A percentile compares a stretch with the other conserved stretches of the same genome.
Conservation (phyloP, 2,329 filamentous ascomycete genomes). For the Hypocreales sp. region DNA sequence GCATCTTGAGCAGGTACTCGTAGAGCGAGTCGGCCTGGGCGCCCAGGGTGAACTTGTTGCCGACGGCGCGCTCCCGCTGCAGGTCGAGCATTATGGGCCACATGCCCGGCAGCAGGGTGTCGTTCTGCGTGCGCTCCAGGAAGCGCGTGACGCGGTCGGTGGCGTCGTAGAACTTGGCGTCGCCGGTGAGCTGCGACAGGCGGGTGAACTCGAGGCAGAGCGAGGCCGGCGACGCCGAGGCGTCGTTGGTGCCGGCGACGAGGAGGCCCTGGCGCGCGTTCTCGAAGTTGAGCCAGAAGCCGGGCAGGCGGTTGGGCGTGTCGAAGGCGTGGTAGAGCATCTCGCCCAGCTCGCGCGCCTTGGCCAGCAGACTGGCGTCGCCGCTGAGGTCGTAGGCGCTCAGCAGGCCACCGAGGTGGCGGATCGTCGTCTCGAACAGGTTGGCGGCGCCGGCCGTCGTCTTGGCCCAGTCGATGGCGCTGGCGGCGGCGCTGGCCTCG, state of each 20-base stretch:
- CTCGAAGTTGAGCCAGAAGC: slow-evolving; percentile 28
- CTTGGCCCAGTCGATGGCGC: slow-evolving; percentile 33
- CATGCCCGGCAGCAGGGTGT: slow-evolving; percentile 58
- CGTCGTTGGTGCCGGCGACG: slow-evolving; percentile 31
- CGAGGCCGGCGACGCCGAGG: slow-evolving; percentile 40
- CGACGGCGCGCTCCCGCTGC: slow-evolving; percentile 34
- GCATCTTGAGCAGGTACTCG: slow-evolving; percentile 47
- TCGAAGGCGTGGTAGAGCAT: slow-evolving; percentile 40
- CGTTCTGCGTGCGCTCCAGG: slow-evolving; percentile 51
- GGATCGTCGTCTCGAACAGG: slow-evolving; percentile 39
- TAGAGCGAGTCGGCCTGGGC: slow-evolving; percentile 42
- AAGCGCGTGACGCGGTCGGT: slow-evolving; percentile 57
- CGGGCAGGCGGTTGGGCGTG: slow-evolving; percentile 35
- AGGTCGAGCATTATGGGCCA: slow-evolving; percentile 55
- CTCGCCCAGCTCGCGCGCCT: slow-evolving; percentile 35
- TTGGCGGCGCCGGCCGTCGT: slow-evolving; percentile 27
- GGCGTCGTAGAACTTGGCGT: slow-evolving; percentile 64
- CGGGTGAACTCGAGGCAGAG: slow-evolving; percentile 62
- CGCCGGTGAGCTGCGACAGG: slow-evolving; percentile 55
- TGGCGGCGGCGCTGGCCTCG: slow-evolving; percentile 32
- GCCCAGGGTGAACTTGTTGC: slow-evolving; percentile 32
- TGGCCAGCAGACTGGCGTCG: slow-evolving; percentile 27
- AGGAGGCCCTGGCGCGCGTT: slow-evolving; percentile 26
- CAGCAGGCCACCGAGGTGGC: slow-evolving; percentile 35
- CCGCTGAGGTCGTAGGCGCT: slow-evolving; percentile 33